Evolutionary conservation across 345 rosid species (phyloP), one percentile per base, ranked within the genome.

Genomic region (Garcia nutans): DNA sequence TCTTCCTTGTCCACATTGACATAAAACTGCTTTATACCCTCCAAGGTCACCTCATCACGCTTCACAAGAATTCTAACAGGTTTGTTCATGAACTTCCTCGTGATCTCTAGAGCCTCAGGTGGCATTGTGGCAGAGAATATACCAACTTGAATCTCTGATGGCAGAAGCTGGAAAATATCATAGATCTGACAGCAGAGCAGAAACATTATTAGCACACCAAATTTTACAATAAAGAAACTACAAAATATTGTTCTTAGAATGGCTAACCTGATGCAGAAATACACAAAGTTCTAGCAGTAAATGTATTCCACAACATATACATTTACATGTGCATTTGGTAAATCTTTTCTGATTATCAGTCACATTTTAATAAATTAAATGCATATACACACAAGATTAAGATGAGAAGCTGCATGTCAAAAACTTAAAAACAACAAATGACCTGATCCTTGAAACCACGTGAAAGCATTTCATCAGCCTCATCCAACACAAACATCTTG

Each of bases 51-150:
- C 61, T 79, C 82, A 74, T 79, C 82, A 57, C 82, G 79, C 72
- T 79, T 79, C 26, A 79, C 82, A 60, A 79, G 70, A 65, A 79
- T 75, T 59, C 82, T 79, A 19, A 79, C 82, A 20, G 82, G 82
- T 71, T 75, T 79, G 82, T 79, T 79, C 82, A 79, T 75, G 62
- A 79, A 79, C 76, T 79, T 79, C 76, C 82, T 64, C 0, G 82
- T 80, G 49, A 80, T 80, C 62, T 80, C 82, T 6, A 80, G 76
- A 58, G 82, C 82, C 66, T 80, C 82, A 20, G 82, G 82, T 1
- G 82, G 82, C 82, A 80, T 80, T 6, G 82, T 80, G 45, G 79
- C 82, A 12, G 82, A 80, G 62, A 80, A 80, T 37, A 80, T 79
- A 13, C 82, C 82, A 58, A 76, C 74, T 59, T 80, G 82, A 49